phyloP scores from a whole-genome alignment of 768 basidiomycete genomes.

The Lactarius sanguifluus region DNA sequence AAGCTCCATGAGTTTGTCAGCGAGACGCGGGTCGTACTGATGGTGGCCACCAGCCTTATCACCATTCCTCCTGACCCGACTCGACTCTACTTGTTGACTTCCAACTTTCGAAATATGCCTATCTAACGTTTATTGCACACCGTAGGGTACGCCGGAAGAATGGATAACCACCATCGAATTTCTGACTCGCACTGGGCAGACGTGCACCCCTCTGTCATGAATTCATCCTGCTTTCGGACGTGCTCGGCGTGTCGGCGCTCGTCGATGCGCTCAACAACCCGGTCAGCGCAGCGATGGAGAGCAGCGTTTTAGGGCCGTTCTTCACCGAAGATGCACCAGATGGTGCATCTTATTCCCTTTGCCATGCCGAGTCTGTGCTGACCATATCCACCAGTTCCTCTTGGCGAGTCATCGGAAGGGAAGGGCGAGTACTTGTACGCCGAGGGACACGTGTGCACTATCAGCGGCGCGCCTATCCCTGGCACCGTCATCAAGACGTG shows the following conservation, averaged over 20 bases:
- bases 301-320: conserved; percentile 81
- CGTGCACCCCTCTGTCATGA: conserved; percentile 66
- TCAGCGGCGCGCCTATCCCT: conserved; percentile 62
- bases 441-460: conserved; percentile 62
- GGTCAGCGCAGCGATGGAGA: conserved; percentile 62
- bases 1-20: conserved; percentile 77
- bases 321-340: conserved; percentile 77
- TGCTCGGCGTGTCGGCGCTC: conserved; percentile 73
- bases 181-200: conserved; percentile 72
- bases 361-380: background rate
- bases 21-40: conserved; percentile 55
- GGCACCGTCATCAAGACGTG: conserved; percentile 74
- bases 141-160: conserved; percentile 73
- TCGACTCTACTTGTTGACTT: background rate
- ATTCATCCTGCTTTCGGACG: conserved; percentile 84
- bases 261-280: conserved; percentile 75
- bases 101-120: background rate
- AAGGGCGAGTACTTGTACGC: conserved; percentile 85
- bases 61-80: background rate
- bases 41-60: background rate
- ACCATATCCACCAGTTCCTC: conserved; percentile 45
- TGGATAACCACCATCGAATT: conserved; percentile 83
- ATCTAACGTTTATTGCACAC: background rate
- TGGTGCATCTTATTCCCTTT: conserved; percentile 42
- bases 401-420: conserved; percentile 76